These are phyloP conservation scores for Trichophyton equinum DNA, from an alignment of 2,329 filamentous ascomycete genomes.

Conservation along the genomic window DNA sequence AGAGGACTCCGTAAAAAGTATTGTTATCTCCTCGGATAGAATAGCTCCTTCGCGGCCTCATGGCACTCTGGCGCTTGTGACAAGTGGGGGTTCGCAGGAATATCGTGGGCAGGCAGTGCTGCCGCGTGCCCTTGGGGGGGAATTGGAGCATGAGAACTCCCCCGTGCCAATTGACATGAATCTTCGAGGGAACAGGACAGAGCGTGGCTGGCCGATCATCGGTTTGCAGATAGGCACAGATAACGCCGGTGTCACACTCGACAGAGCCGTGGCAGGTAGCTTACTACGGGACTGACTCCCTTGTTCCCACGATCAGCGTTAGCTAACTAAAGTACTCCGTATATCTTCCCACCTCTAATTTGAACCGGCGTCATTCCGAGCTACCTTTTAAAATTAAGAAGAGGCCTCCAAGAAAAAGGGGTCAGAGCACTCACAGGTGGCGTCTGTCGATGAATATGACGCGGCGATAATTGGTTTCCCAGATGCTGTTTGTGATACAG, in stretches of 20 bases:
- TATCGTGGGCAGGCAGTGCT: neutral
- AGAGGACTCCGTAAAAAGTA: neutral
- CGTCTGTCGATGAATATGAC: constrained; percentile 10
- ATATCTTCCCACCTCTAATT: neutral
- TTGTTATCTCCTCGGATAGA: neutral
- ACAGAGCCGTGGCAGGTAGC: constrained; percentile 15
- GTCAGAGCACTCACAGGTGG: constrained; percentile 8
- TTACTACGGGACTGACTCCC: constrained; percentile 17
- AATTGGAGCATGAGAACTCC: constrained; percentile 1
- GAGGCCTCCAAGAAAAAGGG: neutral
- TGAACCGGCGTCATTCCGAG: neutral
- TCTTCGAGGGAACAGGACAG: constrained; percentile 14
- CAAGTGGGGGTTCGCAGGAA: neutral
- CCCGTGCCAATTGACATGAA: constrained; percentile 8
- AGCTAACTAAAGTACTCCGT: neutral
- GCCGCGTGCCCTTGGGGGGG: neutral
- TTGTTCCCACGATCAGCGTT: constrained; percentile 12
- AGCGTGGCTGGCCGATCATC: constrained; percentile 24
- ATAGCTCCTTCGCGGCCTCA: neutral
- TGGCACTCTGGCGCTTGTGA: neutral
- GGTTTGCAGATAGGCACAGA: constrained; percentile 27
- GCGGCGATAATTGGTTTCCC: constrained; percentile 21
- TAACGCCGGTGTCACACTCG: constrained; percentile 26
- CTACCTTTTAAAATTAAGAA: neutral
- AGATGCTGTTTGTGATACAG: constrained; percentile 17